These are phyloP conservation scores for Coemansia brasiliensis DNA, from an alignment of 192 early-diverging fungal genomes.

Conservation along the genomic window DNA sequence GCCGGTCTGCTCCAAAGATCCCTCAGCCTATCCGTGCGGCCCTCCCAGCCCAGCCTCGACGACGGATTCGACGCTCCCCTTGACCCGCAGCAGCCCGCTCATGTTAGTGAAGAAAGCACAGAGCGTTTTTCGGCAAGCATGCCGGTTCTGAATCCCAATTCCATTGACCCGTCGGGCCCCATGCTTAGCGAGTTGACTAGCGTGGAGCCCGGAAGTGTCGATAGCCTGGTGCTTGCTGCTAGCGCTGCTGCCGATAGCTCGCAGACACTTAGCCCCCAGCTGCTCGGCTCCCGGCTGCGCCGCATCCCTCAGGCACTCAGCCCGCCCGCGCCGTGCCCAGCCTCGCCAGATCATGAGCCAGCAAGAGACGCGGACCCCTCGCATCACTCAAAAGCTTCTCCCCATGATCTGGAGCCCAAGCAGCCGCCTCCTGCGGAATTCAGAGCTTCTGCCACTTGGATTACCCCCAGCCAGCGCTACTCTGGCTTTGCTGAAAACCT, in stretches of 20 bases:
- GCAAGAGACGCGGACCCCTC: neutral
- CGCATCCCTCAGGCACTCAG: slow-evolving; percentile 40
- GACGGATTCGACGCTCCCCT: slow-evolving; percentile 42
- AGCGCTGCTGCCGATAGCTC: slow-evolving; percentile 36
- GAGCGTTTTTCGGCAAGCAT: slow-evolving; percentile 34
- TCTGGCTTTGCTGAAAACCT: slow-evolving; percentile 50
- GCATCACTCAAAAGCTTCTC: too few species aligned
- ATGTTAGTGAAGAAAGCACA: neutral
- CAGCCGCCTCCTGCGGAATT: slow-evolving; percentile 25
- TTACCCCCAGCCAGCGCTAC: slow-evolving; percentile 47
- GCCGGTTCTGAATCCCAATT: slow-evolving; percentile 16
- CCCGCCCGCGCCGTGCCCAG: neutral
- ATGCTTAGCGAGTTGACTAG: slow-evolving; percentile 41
- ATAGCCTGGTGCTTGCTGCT: slow-evolving; percentile 44
- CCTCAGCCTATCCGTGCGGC: slow-evolving; percentile 9
- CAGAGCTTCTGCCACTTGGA: slow-evolving; percentile 38
- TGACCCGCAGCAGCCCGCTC: neutral
- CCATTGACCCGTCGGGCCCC: slow-evolving; percentile 2
- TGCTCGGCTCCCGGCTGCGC: slow-evolving; percentile 40
- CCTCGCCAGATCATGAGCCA: neutral
- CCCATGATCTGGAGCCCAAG: slow-evolving; percentile 6
- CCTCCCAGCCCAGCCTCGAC: slow-evolving; percentile 6
- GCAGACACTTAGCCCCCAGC: slow-evolving; percentile 41
- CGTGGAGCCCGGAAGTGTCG: slow-evolving; percentile 29
- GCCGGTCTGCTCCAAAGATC: slow-evolving; percentile 14